Base-by-base conservation (phyloP, 208 protist genomes). In the Acanthamoeba royreba region DNA sequence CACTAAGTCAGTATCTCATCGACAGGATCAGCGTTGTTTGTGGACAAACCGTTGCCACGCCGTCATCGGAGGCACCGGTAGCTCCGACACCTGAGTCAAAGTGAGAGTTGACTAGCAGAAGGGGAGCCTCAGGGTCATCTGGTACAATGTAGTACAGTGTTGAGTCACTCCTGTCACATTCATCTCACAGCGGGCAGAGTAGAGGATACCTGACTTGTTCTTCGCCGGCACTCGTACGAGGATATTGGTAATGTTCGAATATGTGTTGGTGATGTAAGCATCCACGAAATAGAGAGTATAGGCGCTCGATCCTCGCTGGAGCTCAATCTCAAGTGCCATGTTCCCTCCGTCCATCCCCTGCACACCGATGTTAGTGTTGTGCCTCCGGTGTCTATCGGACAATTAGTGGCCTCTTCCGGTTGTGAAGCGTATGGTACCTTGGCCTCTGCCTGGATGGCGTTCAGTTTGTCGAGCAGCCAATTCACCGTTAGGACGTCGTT, bases 41-140 rank as follows among this genome's bases (percentile, higher is more conserved):
- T n/a, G 7, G 33, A 33, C 74, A 45, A 55, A 85, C 90, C 1
- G 52, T 66, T 17, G 66, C 61, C n/a, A 69, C 47, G 19, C 69
- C 90, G 46, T 93, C 90, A 87, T 93, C 90, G 8, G 90, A 81
- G 31, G 90, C 90, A 11, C 90, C 90, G 9, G 69, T 46, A 7
- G 47, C 72, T 40, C 66, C 90, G 1, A 93, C 38, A 4, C 53
- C 90, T 0, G 66, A 79, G 49, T 93, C 90, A 35, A 87, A 93
- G 42, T 93, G 90, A 33, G 69, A 46, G 52, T 93, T 93, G 69
- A 93, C 40, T 17, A 93, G 43, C 19, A 93, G 47, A 31, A 49
- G 7, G 22, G 11, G 13, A 0, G 58, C 40, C 1, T 8, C 11
- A 17, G 72, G 33, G 35, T 83, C 17, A 9, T 49, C 7, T 8